Evolutionary conservation across 2,329 filamentous ascomycete species (phyloP), one percentile per base, ranked within the genome.

Genomic region (Diaporthe vexans): DNA sequence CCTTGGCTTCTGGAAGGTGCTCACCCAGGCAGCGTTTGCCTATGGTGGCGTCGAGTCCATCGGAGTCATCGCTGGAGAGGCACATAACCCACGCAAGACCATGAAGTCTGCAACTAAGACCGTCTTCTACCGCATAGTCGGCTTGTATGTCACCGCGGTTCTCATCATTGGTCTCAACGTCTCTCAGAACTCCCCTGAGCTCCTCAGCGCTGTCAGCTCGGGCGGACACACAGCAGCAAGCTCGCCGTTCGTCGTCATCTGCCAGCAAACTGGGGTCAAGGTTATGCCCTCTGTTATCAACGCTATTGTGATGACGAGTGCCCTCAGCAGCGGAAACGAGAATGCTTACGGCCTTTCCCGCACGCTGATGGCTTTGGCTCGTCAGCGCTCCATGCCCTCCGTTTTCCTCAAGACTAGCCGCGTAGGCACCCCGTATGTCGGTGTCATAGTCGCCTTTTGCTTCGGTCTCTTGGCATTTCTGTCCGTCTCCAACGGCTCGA

Each of bases 111-210:
- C 90, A 1, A 88, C 88, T 0, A 85, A 88, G n/a, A 85, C 88
- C 11, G 91, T 89, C 80, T 90, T 92, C 81, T 91, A 87, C 79
- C 90, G 91, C 17, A 84, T 92, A n/a, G 82, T 91, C 19, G 85
- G 91, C 80, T 91, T 92, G 84, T 92, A 91, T 79, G 84, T 92
- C 70, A 81, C 88, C 8, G 86, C 85, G 3, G 87, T 90, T 1
- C 82, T 92, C 3, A 88, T 88, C n/a, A 91, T 92, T 69, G 88
- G 89, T 48, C 86, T 92, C 43, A 90, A 90, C 71, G 89, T 88
- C 76, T 89, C 89, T 0, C 90, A 86, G 40, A 82, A 90, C 75
- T 86, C 90, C 63, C 33, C 43, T 13, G 52, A 74, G 24, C 77
- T 80, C 19, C 73, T 79, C 73, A 75, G 81, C 0, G 82, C 82